These are phyloP conservation scores for Candida boleticola DNA, from an alignment of 805 yeast genomes.

Conservation along the genomic window DNA sequence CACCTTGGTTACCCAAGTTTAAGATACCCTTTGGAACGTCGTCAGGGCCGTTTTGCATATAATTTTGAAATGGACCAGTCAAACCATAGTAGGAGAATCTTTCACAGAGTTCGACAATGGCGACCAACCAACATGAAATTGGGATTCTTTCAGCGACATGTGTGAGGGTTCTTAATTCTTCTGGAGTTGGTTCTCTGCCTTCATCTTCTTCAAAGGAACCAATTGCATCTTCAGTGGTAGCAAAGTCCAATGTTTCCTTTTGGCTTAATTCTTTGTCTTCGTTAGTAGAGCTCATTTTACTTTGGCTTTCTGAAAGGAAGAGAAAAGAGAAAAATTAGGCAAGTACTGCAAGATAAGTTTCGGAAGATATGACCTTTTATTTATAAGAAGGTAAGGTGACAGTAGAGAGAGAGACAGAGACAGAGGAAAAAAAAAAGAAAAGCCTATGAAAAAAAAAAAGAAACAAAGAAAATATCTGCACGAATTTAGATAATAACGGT, in stretches of 20 bases:
- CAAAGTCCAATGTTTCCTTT: background rate
- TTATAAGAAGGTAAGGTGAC: no score
- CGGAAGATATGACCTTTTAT: no score
- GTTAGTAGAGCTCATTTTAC: background rate
- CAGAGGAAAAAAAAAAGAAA: background rate
- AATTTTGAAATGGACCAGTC: conserved; percentile 73
- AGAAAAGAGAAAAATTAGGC: background rate
- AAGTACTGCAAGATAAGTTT: background rate
- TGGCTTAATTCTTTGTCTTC: background rate
- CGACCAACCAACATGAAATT: conserved; percentile 57
- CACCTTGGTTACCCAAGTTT: conserved; percentile 57
- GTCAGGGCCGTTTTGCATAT: conserved; percentile 58
- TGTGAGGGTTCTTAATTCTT: conserved; percentile 50
- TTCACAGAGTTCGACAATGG: conserved; percentile 75
- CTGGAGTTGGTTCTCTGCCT: conserved; percentile 49
- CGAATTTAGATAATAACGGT: no score
- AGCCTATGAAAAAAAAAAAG: background rate
- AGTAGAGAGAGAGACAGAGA: background rate
- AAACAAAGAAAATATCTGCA: no score
- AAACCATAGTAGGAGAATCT: conserved; percentile 80
- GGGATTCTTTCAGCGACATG: conserved; percentile 55
- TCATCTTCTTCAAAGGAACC: conserved; percentile 20
- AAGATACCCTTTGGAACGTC: conserved; percentile 48
- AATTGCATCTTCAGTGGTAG: conserved; percentile 1
- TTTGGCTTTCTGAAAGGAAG: background rate